These are phyloP conservation scores for Cicer judaicum DNA, from an alignment of 306 rosid genomes.

Conservation along the genomic window DNA sequence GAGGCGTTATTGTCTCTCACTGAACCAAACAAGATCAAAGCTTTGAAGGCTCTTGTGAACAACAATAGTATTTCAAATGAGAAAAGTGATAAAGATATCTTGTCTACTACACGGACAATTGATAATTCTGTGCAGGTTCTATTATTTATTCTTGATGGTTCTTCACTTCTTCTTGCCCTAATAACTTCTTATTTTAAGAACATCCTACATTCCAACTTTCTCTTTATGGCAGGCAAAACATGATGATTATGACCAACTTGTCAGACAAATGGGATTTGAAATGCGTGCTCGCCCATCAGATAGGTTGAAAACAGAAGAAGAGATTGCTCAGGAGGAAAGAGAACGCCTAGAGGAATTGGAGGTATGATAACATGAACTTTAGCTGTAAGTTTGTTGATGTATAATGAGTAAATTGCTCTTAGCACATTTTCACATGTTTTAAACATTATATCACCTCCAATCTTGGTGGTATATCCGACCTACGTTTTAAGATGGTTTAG, in stretches of 20 bases:
- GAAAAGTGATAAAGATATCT: conserved; percentile 50
- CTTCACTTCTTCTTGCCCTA: conserved; percentile 23
- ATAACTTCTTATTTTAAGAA: conserved; percentile 24
- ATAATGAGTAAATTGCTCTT: conserved; percentile 7
- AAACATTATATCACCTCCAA: not conserved
- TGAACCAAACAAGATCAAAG: conserved; percentile 69
- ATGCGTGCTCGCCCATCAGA: conserved; percentile 94
- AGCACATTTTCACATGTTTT: conserved; percentile 21
- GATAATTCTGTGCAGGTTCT: conserved; percentile 59
- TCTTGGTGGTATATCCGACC: conserved; percentile 19
- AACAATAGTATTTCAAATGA: conserved; percentile 56
- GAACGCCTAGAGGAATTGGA: conserved; percentile 76
- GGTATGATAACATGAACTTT: conserved; percentile 54
- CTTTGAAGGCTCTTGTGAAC: conserved; percentile 71
- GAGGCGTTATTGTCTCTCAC: conserved; percentile 65
- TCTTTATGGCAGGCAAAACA: conserved; percentile 72
- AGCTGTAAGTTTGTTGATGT: conserved; percentile 23
- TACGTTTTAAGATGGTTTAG: conserved; percentile 27
- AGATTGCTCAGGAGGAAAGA: conserved; percentile 93
- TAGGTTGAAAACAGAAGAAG: conserved; percentile 85
- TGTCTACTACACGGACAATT: conserved; percentile 44
- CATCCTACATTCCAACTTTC: conserved; percentile 35
- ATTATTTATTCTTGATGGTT: conserved; percentile 31
- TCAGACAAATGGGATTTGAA: conserved; percentile 74
- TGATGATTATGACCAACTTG: conserved; percentile 72